A percentile compares a stretch with the other conserved stretches of the same genome.
Evolutionary conservation across 805 yeast species (phyloP).

Genomic region (Candida boleticola): DNA sequence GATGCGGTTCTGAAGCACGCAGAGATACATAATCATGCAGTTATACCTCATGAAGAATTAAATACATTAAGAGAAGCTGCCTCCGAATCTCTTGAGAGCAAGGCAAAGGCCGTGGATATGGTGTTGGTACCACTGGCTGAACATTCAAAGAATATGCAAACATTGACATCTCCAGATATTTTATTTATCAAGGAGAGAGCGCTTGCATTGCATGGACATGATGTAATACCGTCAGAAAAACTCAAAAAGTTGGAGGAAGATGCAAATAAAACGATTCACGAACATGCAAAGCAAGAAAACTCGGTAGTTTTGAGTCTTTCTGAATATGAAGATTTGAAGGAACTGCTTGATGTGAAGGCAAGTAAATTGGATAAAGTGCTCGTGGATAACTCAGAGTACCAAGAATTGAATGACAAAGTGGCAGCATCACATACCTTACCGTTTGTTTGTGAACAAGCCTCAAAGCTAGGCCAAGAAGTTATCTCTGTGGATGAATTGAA

Average conservation of each 20-base stretch:
- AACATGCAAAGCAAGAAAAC: slow-evolving; percentile 16
- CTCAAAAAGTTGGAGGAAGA: slow-evolving; percentile 4
- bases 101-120: slow-evolving; percentile 3
- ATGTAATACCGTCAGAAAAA: slow-evolving; percentile 10
- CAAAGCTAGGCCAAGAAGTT: slow-evolving; percentile 9
- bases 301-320: slow-evolving; percentile 7
- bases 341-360: slow-evolving; percentile 11
- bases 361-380: background rate
- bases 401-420: background rate
- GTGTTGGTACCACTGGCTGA: slow-evolving; percentile 1
- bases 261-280: slow-evolving; percentile 6
- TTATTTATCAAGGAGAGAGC: slow-evolving; percentile 14
- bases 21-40: slow-evolving; percentile 2
- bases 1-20: slow-evolving; percentile 13
- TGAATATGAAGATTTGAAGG: slow-evolving; percentile 11
- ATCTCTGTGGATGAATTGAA: slow-evolving; percentile 5
- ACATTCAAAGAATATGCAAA: slow-evolving; percentile 1
- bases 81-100: slow-evolving; percentile 1
- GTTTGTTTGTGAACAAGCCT: slow-evolving; percentile 8
- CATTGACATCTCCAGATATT: slow-evolving; percentile 18
- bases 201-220: background rate
- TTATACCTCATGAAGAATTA: slow-evolving; percentile 5
- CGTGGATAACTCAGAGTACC: background rate
- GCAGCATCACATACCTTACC: background rate
- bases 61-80: slow-evolving; percentile 1